Evolutionary conservation across 2,329 filamentous ascomycete species (phyloP).

Genomic region (Penicillium sclerotiorum): DNA sequence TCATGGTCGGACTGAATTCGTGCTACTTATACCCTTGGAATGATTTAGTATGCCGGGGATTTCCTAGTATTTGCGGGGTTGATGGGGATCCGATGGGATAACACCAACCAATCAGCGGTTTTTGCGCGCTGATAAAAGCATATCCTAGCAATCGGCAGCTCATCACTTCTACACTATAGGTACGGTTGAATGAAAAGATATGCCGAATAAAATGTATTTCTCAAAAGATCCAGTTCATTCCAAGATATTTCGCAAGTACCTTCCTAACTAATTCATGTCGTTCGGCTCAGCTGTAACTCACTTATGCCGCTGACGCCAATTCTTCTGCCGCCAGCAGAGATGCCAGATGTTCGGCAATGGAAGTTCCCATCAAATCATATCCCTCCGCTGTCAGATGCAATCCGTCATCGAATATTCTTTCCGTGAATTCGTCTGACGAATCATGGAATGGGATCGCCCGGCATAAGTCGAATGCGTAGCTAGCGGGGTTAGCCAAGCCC

Average conservation of each 20-base stretch:
- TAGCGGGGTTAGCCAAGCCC: slow-evolving; percentile 27
- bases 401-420: slow-evolving; percentile 62
- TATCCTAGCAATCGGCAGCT: not conserved
- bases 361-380: slow-evolving; percentile 64
- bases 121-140: not conserved
- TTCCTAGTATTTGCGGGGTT: not conserved
- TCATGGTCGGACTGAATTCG: too few relatives aligned
- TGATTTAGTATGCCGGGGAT: not conserved
- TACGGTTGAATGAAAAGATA: too few relatives aligned
- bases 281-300: not conserved
- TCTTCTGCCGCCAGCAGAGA: not conserved
- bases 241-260: too few relatives aligned
- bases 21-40: too few relatives aligned
- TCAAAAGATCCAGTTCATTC: too few relatives aligned
- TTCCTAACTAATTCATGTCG: too few relatives aligned
- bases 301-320: not conserved
- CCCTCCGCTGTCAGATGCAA: slow-evolving; percentile 62
- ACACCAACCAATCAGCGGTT: not conserved
- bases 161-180: too few relatives aligned
- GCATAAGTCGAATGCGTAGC: slow-evolving; percentile 61
- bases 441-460: slow-evolving; percentile 57
- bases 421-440: slow-evolving; percentile 51
- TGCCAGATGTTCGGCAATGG: slow-evolving; percentile 56
- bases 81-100: not conserved
- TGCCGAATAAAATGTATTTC: too few relatives aligned